Evolutionary conservation across 306 rosid genomes (phyloP).

Genomic region (Phaseolus lunatus): DNA sequence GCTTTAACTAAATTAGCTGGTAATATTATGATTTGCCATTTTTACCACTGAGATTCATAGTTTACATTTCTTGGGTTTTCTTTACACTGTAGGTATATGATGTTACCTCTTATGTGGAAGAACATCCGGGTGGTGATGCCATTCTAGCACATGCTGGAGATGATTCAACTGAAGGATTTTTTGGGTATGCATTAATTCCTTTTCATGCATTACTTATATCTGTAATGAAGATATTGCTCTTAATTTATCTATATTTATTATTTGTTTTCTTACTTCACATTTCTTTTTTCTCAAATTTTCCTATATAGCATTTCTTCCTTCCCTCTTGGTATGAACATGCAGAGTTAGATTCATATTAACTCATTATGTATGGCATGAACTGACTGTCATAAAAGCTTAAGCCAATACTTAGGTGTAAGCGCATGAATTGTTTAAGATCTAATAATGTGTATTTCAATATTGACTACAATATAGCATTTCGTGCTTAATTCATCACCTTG

Average conservation of each 20-base stretch:
- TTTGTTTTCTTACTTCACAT: background rate
- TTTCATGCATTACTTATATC: conserved; percentile 21
- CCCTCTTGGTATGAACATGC: background rate
- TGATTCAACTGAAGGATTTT: conserved; percentile 89
- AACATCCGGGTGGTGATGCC: conserved; percentile 99
- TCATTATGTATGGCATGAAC: background rate
- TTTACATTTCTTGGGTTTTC: conserved; percentile 18
- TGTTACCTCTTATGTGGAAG: conserved; percentile 91
- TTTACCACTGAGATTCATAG: background rate
- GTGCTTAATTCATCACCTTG: background rate
- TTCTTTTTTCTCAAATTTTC: conserved; percentile 18
- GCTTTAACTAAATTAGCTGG: conserved; percentile 20
- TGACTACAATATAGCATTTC: background rate
- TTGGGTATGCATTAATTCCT: conserved; percentile 57
- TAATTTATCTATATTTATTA: background rate
- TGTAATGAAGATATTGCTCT: conserved; percentile 5
- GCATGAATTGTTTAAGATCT: background rate
- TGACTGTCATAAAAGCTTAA: background rate
- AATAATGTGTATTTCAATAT: background rate
- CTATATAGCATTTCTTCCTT: background rate
- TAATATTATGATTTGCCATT: conserved; percentile 25
- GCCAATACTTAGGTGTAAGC: background rate
- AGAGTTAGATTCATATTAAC: conserved; percentile 16
- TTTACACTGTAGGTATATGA: conserved; percentile 72
- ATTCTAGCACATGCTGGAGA: conserved; percentile 91